Base-by-base conservation (phyloP, 208 protist species). In the Leishmania tropica region DNA sequence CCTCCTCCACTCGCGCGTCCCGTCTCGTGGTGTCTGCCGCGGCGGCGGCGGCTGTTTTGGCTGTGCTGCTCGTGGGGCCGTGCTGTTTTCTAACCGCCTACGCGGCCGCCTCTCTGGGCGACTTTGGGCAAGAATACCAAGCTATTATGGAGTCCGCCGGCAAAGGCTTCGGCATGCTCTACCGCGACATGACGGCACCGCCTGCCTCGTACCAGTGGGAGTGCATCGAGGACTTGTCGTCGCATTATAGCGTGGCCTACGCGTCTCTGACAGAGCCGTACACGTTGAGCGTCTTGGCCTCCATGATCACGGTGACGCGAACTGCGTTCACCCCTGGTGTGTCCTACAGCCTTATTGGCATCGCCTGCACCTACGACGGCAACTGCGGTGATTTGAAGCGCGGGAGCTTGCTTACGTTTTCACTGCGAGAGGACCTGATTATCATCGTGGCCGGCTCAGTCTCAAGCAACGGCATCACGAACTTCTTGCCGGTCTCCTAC, bases 81-180 rank as follows among this genome's bases (percentile, higher is more conserved):
- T 56, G 40, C 24, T 19, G 24, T 21, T 17, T 56, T 1, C 8
- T 21, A 31, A 45, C 45, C 17, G 24, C 64, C 28, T 54, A 73
- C 28, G 76, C 62, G 64, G 31, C 76, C n/a, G 58, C 58, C 37
- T 77, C 81, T 35, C 13, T 85, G 6, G 4, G 21, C 24, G 75
- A 40, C 31, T 85, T 85, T 78, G n/a, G 72, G 6, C 21, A 31
- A 54, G 58, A 81, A 72, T 85, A 85, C 60, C 76, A 78, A 67
- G 15, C 71, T 7, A 80, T 85, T 2, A 85, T 85, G 81, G 81
- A 80, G 76, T 51, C 70, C 60, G 67, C 81, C 15, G 81, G 81
- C 13, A 19, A 47, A 5, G 81, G 81, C 28, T 85, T 85, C 31
- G 31, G 77, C 62, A 75, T 78, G 81, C 48, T 81, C 28, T 85